Base-by-base conservation (phyloP, 169 alveolate genomes). In the Eimeria necatrix region DNA sequence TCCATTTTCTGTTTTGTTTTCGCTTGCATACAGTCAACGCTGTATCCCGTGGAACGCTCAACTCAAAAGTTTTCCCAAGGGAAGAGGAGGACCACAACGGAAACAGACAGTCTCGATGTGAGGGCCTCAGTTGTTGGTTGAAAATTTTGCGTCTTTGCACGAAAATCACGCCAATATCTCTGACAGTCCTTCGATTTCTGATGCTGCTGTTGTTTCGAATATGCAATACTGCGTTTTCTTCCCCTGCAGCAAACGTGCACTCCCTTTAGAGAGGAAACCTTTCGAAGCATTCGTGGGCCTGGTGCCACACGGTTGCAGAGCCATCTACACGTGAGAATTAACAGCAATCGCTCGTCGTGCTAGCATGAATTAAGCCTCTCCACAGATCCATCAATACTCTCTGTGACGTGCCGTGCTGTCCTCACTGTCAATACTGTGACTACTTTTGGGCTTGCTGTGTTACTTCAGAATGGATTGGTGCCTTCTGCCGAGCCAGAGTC, bases 161-260 rank as follows among this genome's bases (percentile, higher is more conserved):
- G 41, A 32, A 32, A 32, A 32, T 32, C 7, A 48, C 20, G 86
- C 0, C 41, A 48, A 41, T 32, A 10, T n/a, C 86, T 18, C 6
- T 20, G 4, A 3, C 18, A 3, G 14, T 46, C 64, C 86, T 76
- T 20, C 60, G 0, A 20, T 32, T 32, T 32, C 41, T 32, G 20
- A 76, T 76, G 6, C 61, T 48, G 46, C 16, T 4, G 8, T 20
- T 20, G 8, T 20, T 46, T 14, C 46, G 18, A 46, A 24, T 81
- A 22, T 81, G 52, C 2, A 32, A 32, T 22, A 3, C 90, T 81
- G 10, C 71, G 51, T 52, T 81, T 41, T 26, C 20, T 81, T 24
- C 51, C 48, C 8, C 22, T 60, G 53, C 92, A 84, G 92, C 80
- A 60, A 56, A 84, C 92, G n/a, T 84, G 78, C n/a, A 84, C 92